These are phyloP conservation scores for Neoscytalidium dimidiatum DNA, from an alignment of 2,329 filamentous ascomycete species.

Conservation along the genomic window DNA sequence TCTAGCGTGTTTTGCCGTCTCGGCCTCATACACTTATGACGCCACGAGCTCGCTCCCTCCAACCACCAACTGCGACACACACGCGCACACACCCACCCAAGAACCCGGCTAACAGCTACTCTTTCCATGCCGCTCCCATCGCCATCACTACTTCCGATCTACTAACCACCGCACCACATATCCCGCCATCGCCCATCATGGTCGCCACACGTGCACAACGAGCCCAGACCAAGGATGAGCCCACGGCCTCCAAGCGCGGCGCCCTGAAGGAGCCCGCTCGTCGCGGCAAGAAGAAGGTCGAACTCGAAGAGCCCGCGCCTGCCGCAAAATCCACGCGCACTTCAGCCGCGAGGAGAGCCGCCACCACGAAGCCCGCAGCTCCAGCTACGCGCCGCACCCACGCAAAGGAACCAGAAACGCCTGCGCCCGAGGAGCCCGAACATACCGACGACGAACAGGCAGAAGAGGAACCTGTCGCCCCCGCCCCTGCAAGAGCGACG, in stretches of 20 bases:
- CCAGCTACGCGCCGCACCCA: constrained; percentile 14
- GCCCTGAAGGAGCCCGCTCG: constrained; percentile 16
- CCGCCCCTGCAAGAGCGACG: neutral
- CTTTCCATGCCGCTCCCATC: constrained; percentile 12
- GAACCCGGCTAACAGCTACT: neutral
- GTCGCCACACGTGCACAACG: constrained; percentile 21
- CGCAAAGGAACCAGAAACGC: constrained; percentile 14
- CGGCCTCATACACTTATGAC: neutral
- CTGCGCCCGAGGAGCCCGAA: neutral
- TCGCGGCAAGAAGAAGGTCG: constrained; percentile 14
- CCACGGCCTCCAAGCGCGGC: neutral
- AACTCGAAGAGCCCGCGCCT: neutral
- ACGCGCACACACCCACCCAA: too few species aligned
- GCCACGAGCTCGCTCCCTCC: neutral
- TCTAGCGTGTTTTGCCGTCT: neutral
- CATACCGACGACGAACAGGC: neutral
- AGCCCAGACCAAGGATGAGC: constrained; percentile 16
- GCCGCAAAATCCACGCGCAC: constrained; percentile 3
- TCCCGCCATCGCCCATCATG: constrained; percentile 8
- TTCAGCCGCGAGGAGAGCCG: neutral
- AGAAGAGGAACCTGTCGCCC: neutral
- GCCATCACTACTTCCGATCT: constrained; percentile 9
- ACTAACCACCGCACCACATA: neutral
- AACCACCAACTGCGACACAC: constrained; percentile 9
- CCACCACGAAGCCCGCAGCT: constrained; percentile 10